Evolutionary conservation across 371 early-diverging fungal species (phyloP).

Genomic region (Dipsacomyces acuminosporus): DNA sequence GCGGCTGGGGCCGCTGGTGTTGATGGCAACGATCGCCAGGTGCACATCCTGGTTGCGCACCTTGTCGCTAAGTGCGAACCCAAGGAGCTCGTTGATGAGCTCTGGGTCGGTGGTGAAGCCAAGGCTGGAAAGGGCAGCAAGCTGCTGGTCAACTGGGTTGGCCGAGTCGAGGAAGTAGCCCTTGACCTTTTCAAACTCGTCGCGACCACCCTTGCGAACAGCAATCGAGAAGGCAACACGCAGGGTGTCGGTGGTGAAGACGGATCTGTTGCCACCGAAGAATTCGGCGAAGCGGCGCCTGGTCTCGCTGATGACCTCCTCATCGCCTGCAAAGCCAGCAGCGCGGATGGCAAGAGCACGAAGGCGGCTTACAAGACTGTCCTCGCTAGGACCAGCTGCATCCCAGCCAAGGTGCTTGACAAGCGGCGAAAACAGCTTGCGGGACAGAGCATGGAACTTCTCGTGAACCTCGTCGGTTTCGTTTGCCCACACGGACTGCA

Average conservation of each 20-base stretch:
- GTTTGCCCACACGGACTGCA: slow-evolving; percentile 52
- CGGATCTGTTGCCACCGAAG: slow-evolving; percentile 31
- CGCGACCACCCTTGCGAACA: slow-evolving; percentile 63
- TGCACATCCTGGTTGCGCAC: slow-evolving; percentile 86
- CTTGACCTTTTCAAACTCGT: slow-evolving; percentile 74
- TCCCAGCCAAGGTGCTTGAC: slow-evolving; percentile 61
- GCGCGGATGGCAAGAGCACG: slow-evolving; percentile 53
- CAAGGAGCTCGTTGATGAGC: slow-evolving; percentile 52
- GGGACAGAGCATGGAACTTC: slow-evolving; percentile 47
- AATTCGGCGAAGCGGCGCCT: slow-evolving; percentile 53
- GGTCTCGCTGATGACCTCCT: slow-evolving; percentile 56
- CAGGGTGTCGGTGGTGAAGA: slow-evolving; percentile 49
- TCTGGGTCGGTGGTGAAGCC: slow-evolving; percentile 64
- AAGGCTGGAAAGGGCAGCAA: slow-evolving; percentile 69
- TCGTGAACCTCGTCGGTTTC: slow-evolving; percentile 48
- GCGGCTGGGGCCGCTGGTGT: slow-evolving; percentile 49
- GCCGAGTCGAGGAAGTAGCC: slow-evolving; percentile 68
- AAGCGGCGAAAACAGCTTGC: slow-evolving; percentile 52
- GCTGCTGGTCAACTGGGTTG: slow-evolving; percentile 63
- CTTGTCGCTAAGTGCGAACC: slow-evolving; percentile 63
- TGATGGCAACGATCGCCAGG: slow-evolving; percentile 38
- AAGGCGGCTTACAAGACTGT: slow-evolving; percentile 48
- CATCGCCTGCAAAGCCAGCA: slow-evolving; percentile 52
- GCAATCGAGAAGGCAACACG: slow-evolving; percentile 76
- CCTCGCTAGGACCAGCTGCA: slow-evolving; percentile 45